Evolutionary conservation across 345 rosid species (phyloP).

Genomic region (Stellera chamaejasme): DNA sequence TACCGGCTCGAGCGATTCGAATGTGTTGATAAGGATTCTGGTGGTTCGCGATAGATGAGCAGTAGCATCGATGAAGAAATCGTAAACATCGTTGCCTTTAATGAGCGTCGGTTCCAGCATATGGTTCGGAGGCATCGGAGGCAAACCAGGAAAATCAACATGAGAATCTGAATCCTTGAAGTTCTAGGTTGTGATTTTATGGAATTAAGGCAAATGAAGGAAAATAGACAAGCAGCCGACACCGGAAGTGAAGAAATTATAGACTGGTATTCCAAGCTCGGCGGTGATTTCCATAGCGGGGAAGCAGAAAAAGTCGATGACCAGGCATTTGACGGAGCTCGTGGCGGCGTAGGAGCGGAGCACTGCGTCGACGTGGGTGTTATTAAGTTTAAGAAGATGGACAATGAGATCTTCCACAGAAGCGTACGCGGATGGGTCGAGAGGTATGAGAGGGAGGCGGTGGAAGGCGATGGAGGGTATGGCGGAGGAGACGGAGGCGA

Average conservation of each 20-base stretch:
- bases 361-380: constrained; percentile 14
- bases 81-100: too few species aligned
- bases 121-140: too few species aligned
- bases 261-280: constrained; percentile 17
- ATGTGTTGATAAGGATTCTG: too few species aligned
- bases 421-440: too few species aligned
- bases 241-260: constrained; percentile 14
- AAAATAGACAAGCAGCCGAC: constrained; percentile 4
- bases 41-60: too few species aligned
- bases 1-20: too few species aligned
- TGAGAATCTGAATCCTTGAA: constrained; percentile 5
- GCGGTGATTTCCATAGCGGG: constrained; percentile 9
- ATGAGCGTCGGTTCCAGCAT: too few species aligned
- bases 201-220: constrained; percentile 13
- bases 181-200: constrained; percentile 2
- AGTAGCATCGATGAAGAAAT: too few species aligned
- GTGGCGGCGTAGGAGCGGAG: constrained; percentile 10
- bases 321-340: constrained; percentile 10
- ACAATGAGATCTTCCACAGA: constrained; percentile 9
- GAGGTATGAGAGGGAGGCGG: too few species aligned
- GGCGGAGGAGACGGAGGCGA: too few species aligned
- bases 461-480: too few species aligned
- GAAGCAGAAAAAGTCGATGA: constrained; percentile 21
- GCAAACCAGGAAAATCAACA: too few species aligned
- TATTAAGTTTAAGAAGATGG: constrained; percentile 11